Evolutionary conservation across 257 asterid species (phyloP).

Genomic region (Orobanche coerulescens): DNA sequence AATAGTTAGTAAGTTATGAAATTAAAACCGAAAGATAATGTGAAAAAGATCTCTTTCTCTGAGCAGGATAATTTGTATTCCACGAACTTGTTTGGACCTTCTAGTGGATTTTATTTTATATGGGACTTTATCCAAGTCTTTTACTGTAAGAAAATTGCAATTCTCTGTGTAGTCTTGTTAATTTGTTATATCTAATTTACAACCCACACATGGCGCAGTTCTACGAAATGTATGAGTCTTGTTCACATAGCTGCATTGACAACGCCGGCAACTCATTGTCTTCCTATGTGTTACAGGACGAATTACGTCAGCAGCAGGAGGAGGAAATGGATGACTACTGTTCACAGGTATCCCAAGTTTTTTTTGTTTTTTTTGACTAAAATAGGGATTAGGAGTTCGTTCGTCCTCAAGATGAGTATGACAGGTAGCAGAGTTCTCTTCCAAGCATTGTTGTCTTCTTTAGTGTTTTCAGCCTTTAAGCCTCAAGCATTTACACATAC

Average conservation of each 20-base stretch:
- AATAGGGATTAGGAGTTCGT: background rate
- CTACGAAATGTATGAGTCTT: conserved; percentile 2
- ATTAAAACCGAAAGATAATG: conserved; percentile 5
- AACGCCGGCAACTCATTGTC: conserved; percentile 7
- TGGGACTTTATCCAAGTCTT: background rate
- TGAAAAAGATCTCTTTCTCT: conserved; percentile 14
- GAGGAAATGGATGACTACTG: conserved; percentile 98
- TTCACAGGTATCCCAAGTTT: conserved; percentile 61
- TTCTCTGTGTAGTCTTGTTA: background rate
- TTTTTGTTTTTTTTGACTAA: background rate
- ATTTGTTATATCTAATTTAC: conserved; percentile 1
- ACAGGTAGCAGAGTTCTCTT: background rate
- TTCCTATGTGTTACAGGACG: conserved; percentile 52
- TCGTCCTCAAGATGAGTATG: background rate
- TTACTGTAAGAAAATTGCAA: conserved; percentile 1
- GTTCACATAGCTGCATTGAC: conserved; percentile 8
- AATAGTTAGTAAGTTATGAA: conserved; percentile 1
- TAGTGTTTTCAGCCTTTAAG: background rate
- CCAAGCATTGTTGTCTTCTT: background rate
- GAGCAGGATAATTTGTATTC: conserved; percentile 8
- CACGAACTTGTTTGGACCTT: conserved; percentile 3
- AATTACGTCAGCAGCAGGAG: conserved; percentile 84
- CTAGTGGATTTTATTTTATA: background rate
- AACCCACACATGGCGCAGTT: background rate
- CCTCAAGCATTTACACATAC: background rate